phyloP scores from a whole-genome alignment of 306 rosid species.

The Lablab purpureus region DNA sequence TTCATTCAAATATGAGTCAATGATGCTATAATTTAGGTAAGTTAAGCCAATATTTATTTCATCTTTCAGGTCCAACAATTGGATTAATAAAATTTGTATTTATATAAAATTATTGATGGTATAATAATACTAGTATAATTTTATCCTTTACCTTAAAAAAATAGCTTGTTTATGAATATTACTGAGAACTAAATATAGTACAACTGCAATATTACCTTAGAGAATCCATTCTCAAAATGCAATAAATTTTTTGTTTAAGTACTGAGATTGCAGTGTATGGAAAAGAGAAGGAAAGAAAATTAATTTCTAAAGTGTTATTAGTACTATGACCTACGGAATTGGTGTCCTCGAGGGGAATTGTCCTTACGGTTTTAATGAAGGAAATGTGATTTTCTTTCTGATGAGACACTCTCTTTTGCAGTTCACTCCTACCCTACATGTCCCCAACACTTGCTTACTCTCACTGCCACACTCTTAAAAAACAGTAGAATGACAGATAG shows the following conservation, averaged over 20 bases:
- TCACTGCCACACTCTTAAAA: neutral
- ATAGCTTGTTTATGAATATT: no score
- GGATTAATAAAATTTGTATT: no score
- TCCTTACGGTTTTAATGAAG: neutral
- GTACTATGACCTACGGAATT: neutral
- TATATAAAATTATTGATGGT: no score
- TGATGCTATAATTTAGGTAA: no score
- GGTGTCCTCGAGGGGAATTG: neutral
- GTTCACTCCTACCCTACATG: conserved; percentile 41
- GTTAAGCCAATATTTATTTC: no score
- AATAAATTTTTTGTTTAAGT: no score
- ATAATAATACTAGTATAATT: no score
- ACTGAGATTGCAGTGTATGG: neutral
- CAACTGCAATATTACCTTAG: no score
- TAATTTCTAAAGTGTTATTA: neutral
- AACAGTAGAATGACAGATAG: neutral
- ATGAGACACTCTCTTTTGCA: conserved; percentile 1
- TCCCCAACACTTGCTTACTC: conserved; percentile 2
- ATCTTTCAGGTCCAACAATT: no score
- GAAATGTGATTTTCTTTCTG: neutral
- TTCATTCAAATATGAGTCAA: no score
- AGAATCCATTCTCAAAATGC: neutral
- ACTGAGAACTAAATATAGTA: no score
- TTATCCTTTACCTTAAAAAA: no score
- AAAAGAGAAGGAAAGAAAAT: neutral